Conservation (phyloP, 306 rosid genomes). For the Lathyrus aphaca region DNA sequence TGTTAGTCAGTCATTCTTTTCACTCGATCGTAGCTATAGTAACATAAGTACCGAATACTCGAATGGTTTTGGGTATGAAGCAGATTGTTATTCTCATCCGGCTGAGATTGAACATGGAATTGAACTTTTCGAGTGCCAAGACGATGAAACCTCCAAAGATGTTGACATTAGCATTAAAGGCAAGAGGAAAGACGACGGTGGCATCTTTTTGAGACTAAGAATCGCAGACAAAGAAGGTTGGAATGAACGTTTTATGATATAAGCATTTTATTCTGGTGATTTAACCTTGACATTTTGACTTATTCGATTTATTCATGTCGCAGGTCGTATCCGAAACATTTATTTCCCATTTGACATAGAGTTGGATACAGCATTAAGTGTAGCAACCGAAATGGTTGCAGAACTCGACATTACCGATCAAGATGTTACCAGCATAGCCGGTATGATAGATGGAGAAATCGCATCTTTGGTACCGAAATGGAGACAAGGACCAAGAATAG, state of each 20-base stretch:
- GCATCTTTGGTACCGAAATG: constrained; percentile 82
- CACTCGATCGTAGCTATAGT: constrained; percentile 49
- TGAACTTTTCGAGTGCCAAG: constrained; percentile 74
- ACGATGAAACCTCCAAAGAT: constrained; percentile 65
- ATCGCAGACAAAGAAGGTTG: constrained; percentile 91
- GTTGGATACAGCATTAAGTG: constrained; percentile 82
- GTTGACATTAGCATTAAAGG: constrained; percentile 80
- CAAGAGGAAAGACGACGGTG: constrained; percentile 68
- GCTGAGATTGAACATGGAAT: constrained; percentile 68
- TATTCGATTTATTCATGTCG: constrained; percentile 11
- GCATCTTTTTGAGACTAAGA: constrained; percentile 76
- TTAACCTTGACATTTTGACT: constrained; percentile 18
- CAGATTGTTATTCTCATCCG: constrained; percentile 63
- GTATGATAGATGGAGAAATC: constrained; percentile 92
- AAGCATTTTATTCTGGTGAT: constrained; percentile 4
- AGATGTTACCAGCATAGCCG: constrained; percentile 83
- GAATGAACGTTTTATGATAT: constrained; percentile 29
- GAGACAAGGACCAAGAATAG: constrained; percentile 64
- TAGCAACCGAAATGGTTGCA: constrained; percentile 93
- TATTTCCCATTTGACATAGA: constrained; percentile 82
- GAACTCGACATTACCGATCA: constrained; percentile 90
- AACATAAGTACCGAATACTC: constrained; percentile 52
- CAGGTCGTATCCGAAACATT: constrained; percentile 85
- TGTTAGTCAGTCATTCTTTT: constrained; percentile 52
- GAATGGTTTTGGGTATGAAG: constrained; percentile 56